Percentiles rank a stretch among this genome's conserved stretches.
Evolutionary conservation across 768 basidiomycete species (phyloP).

Genomic region (Steccherinum ochraceum): DNA sequence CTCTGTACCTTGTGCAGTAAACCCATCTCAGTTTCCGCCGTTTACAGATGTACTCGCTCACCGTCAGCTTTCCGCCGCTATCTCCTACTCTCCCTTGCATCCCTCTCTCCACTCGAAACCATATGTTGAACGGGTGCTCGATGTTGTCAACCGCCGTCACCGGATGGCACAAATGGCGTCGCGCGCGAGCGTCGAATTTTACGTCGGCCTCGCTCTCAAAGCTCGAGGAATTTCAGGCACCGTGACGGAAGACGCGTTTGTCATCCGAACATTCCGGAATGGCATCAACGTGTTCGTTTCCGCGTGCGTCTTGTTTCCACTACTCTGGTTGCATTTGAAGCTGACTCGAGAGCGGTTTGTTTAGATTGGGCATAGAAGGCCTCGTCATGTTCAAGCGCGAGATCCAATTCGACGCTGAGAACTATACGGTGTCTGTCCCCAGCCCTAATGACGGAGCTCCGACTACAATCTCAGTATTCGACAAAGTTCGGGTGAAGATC

Average conservation of each 20-base stretch:
- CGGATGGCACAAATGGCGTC: constrained; percentile 98
- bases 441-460: constrained; percentile 22
- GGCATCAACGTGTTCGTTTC: constrained; percentile 96
- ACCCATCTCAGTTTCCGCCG: not conserved
- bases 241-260: constrained; percentile 81
- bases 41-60: constrained; percentile 82
- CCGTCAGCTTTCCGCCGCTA: constrained; percentile 88
- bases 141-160: constrained; percentile 86
- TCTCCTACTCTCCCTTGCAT: constrained; percentile 78
- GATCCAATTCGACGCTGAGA: constrained; percentile 85
- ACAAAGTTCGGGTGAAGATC: constrained; percentile 87
- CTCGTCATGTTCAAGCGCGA: constrained; percentile 91
- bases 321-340: not conserved
- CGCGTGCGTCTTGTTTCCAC: constrained; percentile 48
- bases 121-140: constrained; percentile 81
- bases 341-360: not conserved
- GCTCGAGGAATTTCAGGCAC: constrained; percentile 44
- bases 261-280: constrained; percentile 91
- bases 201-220: constrained; percentile 89
- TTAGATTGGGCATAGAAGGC: constrained; percentile 88
- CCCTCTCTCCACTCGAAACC: constrained; percentile 81
- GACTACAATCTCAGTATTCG: constrained; percentile 80
- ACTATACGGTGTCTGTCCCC: constrained; percentile 77
- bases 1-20: not conserved
- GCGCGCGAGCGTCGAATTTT: constrained; percentile 95